Conservation (phyloP, 1,284 basidiomycete genomes). For the Ustanciosporium gigantosporum region DNA sequence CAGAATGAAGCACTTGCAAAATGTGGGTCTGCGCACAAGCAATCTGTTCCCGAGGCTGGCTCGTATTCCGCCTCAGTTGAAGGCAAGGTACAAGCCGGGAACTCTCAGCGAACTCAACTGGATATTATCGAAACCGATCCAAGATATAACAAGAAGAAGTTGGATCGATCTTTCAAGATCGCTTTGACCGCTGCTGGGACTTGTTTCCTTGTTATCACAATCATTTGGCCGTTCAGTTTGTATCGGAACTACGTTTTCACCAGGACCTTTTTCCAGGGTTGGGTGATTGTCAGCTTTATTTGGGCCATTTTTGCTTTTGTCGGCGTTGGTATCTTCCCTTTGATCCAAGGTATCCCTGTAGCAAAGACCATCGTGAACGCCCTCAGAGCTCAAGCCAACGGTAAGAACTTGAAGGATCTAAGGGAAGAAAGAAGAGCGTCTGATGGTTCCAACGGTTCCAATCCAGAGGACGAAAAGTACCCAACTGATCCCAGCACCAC, state of each 20-base stretch:
- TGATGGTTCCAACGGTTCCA: no score
- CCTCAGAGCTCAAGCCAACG: slow-evolving; percentile 4
- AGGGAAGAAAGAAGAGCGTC: no score
- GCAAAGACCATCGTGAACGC: slow-evolving; percentile 20
- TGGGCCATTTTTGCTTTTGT: slow-evolving; percentile 52
- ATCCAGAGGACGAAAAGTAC: no score
- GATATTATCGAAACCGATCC: slow-evolving; percentile 36
- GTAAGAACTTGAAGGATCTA: neutral
- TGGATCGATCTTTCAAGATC: slow-evolving; percentile 30
- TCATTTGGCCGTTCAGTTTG: slow-evolving; percentile 58
- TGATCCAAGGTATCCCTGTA: slow-evolving; percentile 46
- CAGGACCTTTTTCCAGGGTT: slow-evolving; percentile 53
- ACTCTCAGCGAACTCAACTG: slow-evolving; percentile 22
- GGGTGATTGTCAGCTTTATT: slow-evolving; percentile 52
- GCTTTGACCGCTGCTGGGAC: slow-evolving; percentile 17
- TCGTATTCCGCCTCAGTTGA: neutral
- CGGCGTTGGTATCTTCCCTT: slow-evolving; percentile 48
- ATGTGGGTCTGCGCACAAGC: neutral
- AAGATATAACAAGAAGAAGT: slow-evolving; percentile 15
- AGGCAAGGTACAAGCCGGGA: slow-evolving; percentile 7
- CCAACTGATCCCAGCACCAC: no score
- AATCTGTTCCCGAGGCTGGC: neutral
- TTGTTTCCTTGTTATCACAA: slow-evolving; percentile 52
- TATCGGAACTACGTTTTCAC: slow-evolving; percentile 58
- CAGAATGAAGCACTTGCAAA: slow-evolving; percentile 3